Percentiles rank a stretch among this genome's conserved stretches.
Evolutionary conservation across 2,329 filamentous ascomycete species (phyloP).

Genomic region (Penicillium occitanis): DNA sequence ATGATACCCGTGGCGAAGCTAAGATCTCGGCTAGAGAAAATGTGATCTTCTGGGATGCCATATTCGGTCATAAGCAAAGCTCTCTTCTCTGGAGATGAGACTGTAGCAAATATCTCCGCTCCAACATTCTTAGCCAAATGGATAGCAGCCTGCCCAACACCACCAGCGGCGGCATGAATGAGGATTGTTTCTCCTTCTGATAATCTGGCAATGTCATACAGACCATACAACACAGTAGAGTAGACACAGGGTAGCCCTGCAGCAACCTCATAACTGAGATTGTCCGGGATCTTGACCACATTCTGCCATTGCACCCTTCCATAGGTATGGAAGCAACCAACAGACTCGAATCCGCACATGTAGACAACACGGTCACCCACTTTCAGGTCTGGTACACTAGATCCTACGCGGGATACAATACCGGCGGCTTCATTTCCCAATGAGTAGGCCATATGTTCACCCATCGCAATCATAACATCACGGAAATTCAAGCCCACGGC

Average conservation of each 20-base stretch:
- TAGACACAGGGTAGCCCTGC: conserved; percentile 27
- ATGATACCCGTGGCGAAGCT: conserved; percentile 26
- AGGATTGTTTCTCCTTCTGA: conserved; percentile 25
- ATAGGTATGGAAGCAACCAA: conserved; percentile 24
- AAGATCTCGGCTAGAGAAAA: conserved; percentile 27
- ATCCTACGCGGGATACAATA: conserved; percentile 26
- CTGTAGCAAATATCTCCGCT: conserved; percentile 29
- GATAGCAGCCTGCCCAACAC: conserved; percentile 30
- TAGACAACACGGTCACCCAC: conserved; percentile 24
- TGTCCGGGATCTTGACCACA: conserved; percentile 23
- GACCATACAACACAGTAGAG: conserved; percentile 25
- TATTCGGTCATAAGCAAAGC: conserved; percentile 26
- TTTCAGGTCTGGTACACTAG: conserved; percentile 18
- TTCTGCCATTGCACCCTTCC: conserved; percentile 19
- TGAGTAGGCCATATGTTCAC: conserved; percentile 24
- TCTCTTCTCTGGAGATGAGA: conserved; percentile 26
- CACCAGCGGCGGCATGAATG: conserved; percentile 29
- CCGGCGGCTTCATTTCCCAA: conserved; percentile 32
- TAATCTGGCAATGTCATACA: conserved; percentile 25
- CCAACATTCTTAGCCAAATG: conserved; percentile 25
- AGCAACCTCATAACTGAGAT: conserved; percentile 25
- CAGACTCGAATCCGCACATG: conserved; percentile 20
- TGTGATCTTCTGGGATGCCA: conserved; percentile 27
- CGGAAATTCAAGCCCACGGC: conserved; percentile 34
- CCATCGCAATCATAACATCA: conserved; percentile 28